These are phyloP conservation scores for Komagataella kurtzmanii DNA, from an alignment of 805 yeast species.

Conservation along the genomic window DNA sequence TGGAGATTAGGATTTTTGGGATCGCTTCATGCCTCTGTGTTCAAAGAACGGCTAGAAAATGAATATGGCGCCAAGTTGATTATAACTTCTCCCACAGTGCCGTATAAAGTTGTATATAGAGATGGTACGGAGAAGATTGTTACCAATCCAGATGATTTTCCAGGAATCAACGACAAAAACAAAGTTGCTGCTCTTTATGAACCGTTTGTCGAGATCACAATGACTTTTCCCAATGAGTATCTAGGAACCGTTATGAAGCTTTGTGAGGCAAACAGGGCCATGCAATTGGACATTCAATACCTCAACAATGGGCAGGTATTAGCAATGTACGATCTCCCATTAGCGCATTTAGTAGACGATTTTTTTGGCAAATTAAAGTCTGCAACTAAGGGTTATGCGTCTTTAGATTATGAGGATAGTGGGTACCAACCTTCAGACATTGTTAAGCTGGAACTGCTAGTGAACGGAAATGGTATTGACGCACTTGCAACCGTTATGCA, in stretches of 20 bases:
- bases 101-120: constrained; percentile 60
- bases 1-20: constrained; percentile 96
- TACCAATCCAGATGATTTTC: constrained; percentile 90
- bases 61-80: constrained; percentile 91
- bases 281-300: constrained; percentile 67
- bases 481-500: constrained; percentile 91
- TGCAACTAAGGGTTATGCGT: constrained; percentile 82
- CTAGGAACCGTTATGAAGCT: constrained; percentile 77
- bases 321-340: constrained; percentile 68
- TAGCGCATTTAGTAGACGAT: constrained; percentile 86
- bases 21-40: constrained; percentile 88
- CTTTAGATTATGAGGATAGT: constrained; percentile 87
- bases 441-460: constrained; percentile 77
- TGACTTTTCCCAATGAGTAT: constrained; percentile 85
- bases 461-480: constrained; percentile 82
- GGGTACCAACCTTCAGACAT: constrained; percentile 76
- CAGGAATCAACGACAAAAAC: constrained; percentile 35
- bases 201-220: constrained; percentile 82
- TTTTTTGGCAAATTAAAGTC: constrained; percentile 91
- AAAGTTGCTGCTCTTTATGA: constrained; percentile 46
- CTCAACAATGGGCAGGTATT: constrained; percentile 71
- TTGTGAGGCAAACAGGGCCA: constrained; percentile 76
- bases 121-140: constrained; percentile 55
- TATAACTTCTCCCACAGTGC: constrained; percentile 93
- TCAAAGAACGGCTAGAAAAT: constrained; percentile 79